phyloP scores from a whole-genome alignment of 2,329 filamentous ascomycete genomes.

The Dactylonectria macrodidyma region DNA sequence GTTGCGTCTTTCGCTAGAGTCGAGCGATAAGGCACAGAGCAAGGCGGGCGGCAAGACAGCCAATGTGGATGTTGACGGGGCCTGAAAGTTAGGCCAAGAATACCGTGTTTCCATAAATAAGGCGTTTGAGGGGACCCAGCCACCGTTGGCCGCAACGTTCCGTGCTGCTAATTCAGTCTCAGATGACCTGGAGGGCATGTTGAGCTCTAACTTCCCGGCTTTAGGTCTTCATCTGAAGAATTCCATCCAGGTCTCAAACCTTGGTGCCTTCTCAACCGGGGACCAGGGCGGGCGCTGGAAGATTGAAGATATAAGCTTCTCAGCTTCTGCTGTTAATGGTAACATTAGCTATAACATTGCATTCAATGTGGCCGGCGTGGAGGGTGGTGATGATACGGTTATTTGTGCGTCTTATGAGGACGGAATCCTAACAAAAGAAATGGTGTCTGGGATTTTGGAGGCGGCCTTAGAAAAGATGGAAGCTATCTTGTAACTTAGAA shows the following conservation, averaged over 20 bases:
- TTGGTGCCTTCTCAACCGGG: slow-evolving; percentile 13
- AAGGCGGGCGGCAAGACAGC: neutral
- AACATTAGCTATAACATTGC: slow-evolving; percentile 22
- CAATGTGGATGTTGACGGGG: neutral
- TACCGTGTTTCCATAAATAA: slow-evolving; percentile 19
- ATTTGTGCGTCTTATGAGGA: slow-evolving; percentile 29
- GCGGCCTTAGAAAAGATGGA: slow-evolving; percentile 23
- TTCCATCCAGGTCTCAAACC: slow-evolving; percentile 29
- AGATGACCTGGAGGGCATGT: slow-evolving; percentile 25
- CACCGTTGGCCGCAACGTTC: slow-evolving; percentile 6
- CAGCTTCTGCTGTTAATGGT: slow-evolving; percentile 28
- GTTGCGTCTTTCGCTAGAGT: neutral
- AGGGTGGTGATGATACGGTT: slow-evolving; percentile 29
- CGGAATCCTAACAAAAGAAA: slow-evolving; percentile 11
- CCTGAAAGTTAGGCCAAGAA: slow-evolving; percentile 26
- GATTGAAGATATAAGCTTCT: slow-evolving; percentile 38
- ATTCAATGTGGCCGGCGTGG: slow-evolving; percentile 22
- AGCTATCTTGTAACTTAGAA: neutral
- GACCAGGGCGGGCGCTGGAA: slow-evolving; percentile 16
- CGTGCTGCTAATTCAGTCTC: slow-evolving; percentile 24
- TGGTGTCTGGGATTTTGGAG: slow-evolving; percentile 26
- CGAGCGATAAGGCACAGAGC: neutral
- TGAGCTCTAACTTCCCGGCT: slow-evolving; percentile 22
- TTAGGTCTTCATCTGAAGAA: slow-evolving; percentile 32
- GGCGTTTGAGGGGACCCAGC: slow-evolving; percentile 5